Evolutionary conservation across 495 filamentous ascomycete genomes (phyloP).

Genomic region (Acidiella bohemica): DNA sequence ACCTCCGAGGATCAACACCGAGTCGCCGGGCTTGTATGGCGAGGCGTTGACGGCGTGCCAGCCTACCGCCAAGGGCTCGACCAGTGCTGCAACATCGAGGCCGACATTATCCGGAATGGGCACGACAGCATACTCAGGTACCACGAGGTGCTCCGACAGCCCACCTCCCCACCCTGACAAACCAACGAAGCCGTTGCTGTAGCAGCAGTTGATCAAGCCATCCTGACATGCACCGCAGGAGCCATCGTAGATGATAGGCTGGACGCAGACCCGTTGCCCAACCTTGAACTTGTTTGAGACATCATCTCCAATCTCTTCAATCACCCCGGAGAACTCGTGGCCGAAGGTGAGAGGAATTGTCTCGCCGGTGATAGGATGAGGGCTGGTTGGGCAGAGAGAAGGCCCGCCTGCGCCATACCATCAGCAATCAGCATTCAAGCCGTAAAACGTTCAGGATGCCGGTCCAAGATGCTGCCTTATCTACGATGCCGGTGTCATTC

Average conservation of each 20-base stretch:
- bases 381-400: conserved; percentile 35
- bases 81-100: conserved; percentile 40
- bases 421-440: too few relatives aligned
- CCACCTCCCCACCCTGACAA: conserved; percentile 43
- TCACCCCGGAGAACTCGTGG: conserved; percentile 47
- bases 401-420: neutral
- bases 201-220: conserved; percentile 43
- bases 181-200: conserved; percentile 47
- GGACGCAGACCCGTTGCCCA: conserved; percentile 44
- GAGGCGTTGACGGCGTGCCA: conserved; percentile 52
- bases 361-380: conserved; percentile 46
- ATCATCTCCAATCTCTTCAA: conserved; percentile 44
- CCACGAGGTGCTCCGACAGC: conserved; percentile 41
- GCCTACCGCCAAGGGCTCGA: conserved; percentile 50
- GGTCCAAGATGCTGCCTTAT: too few relatives aligned
- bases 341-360: conserved; percentile 44
- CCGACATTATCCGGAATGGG: conserved; percentile 36
- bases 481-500: too few relatives aligned
- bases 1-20: conserved; percentile 43
- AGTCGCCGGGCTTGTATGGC: conserved; percentile 37
- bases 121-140: conserved; percentile 34
- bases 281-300: conserved; percentile 35
- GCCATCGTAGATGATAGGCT: conserved; percentile 47
- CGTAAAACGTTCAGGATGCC: too few relatives aligned
- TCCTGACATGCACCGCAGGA: conserved; percentile 40